Percentiles rank a stretch among this genome's conserved stretches.
phyloP scores from a whole-genome alignment of 116 monocot species.

The Phalaenopsis hybrid region DNA sequence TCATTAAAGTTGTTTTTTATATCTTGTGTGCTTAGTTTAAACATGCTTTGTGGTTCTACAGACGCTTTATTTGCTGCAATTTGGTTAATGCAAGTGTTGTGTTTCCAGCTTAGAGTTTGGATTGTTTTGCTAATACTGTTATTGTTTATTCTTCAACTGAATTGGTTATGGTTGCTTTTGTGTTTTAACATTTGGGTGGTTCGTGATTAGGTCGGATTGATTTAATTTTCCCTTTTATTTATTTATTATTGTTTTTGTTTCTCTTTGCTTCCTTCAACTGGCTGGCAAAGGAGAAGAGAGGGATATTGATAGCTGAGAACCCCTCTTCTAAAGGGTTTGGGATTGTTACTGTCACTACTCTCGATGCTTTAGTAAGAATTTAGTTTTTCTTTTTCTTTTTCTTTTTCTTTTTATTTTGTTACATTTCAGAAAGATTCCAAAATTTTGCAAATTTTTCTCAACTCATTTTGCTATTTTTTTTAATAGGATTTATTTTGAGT shows the following conservation, averaged over 20 bases:
- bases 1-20: background rate
- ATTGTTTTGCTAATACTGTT: background rate
- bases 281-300: background rate
- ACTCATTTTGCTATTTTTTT: no score
- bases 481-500: no score
- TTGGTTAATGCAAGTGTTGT: background rate
- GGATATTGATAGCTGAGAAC: background rate
- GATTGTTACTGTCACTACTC: no score
- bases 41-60: background rate
- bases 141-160: background rate
- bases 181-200: background rate
- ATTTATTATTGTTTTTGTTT: background rate
- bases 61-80: background rate
- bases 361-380: no score
- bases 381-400: background rate
- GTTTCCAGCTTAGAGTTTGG: background rate
- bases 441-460: no score
- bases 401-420: background rate
- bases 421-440: no score
- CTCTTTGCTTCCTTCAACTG: background rate
- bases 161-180: background rate
- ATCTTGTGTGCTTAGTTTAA: constrained; percentile 1
- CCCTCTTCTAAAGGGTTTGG: background rate
- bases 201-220: background rate
- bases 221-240: background rate